Evolutionary conservation across 805 yeast genomes (phyloP), one percentile per base, ranked within the genome.

Genomic region (Cyberlindnera xylosilytica): DNA sequence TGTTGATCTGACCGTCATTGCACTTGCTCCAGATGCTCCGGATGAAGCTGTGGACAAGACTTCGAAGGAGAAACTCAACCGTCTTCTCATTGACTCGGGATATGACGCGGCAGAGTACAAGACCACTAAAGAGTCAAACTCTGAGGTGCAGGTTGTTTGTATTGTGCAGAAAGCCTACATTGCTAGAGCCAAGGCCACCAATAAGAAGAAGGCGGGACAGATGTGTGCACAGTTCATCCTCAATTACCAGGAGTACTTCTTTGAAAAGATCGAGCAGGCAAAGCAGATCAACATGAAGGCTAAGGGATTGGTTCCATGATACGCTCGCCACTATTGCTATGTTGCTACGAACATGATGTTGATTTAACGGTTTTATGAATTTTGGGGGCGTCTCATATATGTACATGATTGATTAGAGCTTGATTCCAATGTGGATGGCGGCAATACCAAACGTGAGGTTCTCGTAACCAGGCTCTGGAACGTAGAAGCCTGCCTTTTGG

Each of bases 391-490:
- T n/a, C n/a, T n/a, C n/a, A n/a, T n/a, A n/a, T 31, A 31, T 31
- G 34, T 32, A 32, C 35, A 32, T 13, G 35, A 19, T 11, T 12
- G n/a, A 7, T 66, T 69, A 88, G 50, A 87, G 72, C 67, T 93
- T 93, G 42, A 93, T 87, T 56, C 98, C 99, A 63, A 89, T 79
- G 61, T 93, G 99, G 51, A 93, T 89, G 39, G 96, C 91, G 41
- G 98, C 96, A 42, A 89, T 84, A 47, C 99, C 99, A 64, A 87
- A 87, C 11, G 97, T 87, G 58, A 93, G 74, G 64, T 86, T 86
- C 69, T 93, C 98, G 63, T 90, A 93, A 41, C 99, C 99, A 40
- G 76, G 78, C 42, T 87, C 88, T 54, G 95, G 95, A 43, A 87
- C 83, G 51, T 84, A 83, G 63, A 93, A 93, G 1, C 99, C 99